Evolutionary conservation across 108 stramenopile genomes (phyloP), one percentile per base, ranked within the genome.

Genomic region (Skeletonema costatum): DNA sequence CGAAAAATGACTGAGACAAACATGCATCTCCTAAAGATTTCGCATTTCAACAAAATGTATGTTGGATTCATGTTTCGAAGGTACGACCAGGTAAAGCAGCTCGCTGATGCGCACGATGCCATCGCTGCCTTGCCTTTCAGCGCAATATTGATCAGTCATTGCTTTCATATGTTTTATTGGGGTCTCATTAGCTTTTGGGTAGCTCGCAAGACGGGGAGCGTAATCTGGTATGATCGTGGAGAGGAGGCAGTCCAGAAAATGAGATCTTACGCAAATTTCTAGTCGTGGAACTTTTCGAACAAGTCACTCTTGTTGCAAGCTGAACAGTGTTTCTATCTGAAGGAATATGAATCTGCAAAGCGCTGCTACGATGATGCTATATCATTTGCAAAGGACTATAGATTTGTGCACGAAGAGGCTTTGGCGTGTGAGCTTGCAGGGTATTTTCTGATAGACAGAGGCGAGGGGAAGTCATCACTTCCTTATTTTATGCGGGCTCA

Each of bases 161-260:
- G 4, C 16, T 16, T 46, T 14, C 44, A 46, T 46, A 11, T 46
- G 44, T 46, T 46, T 46, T 46, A 46, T 46, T 14, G 44, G 16
- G 74, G 74, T 25, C 48, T 75, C 13, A 66, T 41, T 16, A 58
- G 56, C 19, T 75, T 59, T 30, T 53, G 74, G 66, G 60, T 75
- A 10, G 66, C 39, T 60, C 74, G 74, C 19, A 21, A 60, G 58
- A 75, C 74, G 11, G 17, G 13, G 6, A 66, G 60, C 1, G 16
- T 3, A 31, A 5, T 25, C 2, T 75, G 74, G 74, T 36, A 32
- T 4, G 58, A 59, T 8, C 65, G 74, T 19, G 13, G 38, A 14
- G 14, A 44, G 8, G 31, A 59, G 56, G 33, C 50, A n/a, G 67
- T 11, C 16, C 5, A 12, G n/a, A 33, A 58, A 14, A 44, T 44